phyloP scores from a whole-genome alignment of 2,329 filamentous ascomycete species.

The Colletotrichum agaves region DNA sequence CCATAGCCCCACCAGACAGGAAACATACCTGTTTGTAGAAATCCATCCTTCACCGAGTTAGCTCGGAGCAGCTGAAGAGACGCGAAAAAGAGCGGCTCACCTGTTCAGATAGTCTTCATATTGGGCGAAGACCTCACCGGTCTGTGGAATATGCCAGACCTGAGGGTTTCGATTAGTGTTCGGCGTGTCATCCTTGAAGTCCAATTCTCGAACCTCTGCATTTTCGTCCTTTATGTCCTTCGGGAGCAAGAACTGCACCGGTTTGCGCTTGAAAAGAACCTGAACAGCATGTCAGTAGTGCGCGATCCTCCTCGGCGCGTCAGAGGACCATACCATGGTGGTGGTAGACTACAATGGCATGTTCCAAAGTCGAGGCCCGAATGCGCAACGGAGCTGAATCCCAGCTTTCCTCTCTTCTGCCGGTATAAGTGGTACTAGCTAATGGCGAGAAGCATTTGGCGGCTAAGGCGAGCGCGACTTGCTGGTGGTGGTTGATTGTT shows the following conservation, averaged over 20 bases:
- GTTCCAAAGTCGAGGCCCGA: constrained; percentile 25
- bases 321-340: constrained; percentile 49
- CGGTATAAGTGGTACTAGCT: constrained; percentile 18
- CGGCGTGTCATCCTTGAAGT: constrained; percentile 32
- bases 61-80: constrained; percentile 28
- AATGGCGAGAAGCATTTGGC: constrained; percentile 16
- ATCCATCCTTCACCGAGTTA: constrained; percentile 74
- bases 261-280: constrained; percentile 97
- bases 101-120: constrained; percentile 90
- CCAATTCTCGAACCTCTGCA: constrained; percentile 72
- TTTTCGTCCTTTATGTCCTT: constrained; percentile 82
- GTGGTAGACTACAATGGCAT: constrained; percentile 38
- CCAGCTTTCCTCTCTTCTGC: constrained; percentile 45
- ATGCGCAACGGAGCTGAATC: constrained; percentile 54
- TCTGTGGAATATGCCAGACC: constrained; percentile 93
- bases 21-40: constrained; percentile 86
- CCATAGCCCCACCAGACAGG: constrained; percentile 25
- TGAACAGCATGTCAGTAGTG: constrained; percentile 52
- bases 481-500: constrained; percentile 27
- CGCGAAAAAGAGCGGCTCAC: constrained; percentile 59
- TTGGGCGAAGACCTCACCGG: constrained; percentile 86
- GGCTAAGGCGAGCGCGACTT: constrained; percentile 40
- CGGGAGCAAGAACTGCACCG: constrained; percentile 81
- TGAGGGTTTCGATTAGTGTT: constrained; percentile 51
- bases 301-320: constrained; percentile 15